Evolutionary conservation across 495 filamentous ascomycete species (phyloP).

Genomic region (Hypoxylon subgilvum): DNA sequence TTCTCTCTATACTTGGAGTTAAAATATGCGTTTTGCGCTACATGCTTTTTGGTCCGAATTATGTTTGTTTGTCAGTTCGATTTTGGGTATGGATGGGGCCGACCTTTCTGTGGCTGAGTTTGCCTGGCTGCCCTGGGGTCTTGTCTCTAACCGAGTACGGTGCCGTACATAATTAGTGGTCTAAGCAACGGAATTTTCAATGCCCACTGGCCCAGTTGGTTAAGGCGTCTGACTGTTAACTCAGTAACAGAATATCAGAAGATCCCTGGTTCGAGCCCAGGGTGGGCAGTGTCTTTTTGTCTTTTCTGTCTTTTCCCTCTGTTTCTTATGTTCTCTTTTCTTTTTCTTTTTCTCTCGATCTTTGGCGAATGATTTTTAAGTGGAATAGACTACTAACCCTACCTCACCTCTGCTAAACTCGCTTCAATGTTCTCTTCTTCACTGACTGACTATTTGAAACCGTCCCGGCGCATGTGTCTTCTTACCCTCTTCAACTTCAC

Average conservation of each 20-base stretch:
- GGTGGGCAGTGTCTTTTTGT: constrained; percentile 6
- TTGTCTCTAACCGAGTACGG: background rate
- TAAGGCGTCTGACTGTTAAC: constrained; percentile 25
- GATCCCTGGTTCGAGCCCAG: constrained; percentile 20
- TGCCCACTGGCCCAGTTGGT: constrained; percentile 18
- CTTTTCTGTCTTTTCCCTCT: background rate
- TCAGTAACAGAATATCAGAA: constrained; percentile 9
- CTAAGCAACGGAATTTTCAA: background rate
- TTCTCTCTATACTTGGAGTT: background rate
- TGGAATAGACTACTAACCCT: too few species aligned
- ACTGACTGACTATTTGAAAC: too few species aligned
- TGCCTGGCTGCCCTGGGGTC: too few species aligned
- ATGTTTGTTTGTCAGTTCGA: too few species aligned
- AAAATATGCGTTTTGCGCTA: background rate
- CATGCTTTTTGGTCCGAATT: too few species aligned
- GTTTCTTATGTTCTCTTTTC: background rate
- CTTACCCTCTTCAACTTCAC: too few species aligned
- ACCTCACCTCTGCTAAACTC: background rate
- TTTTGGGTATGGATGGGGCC: too few species aligned
- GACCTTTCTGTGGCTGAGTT: too few species aligned
- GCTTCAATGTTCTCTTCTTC: too few species aligned
- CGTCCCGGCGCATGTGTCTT: too few species aligned
- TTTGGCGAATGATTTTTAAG: background rate
- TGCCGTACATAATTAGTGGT: background rate
- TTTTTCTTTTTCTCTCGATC: background rate